Base-by-base conservation (phyloP, 140 eudicot species). In the Stevia rebaudiana region DNA sequence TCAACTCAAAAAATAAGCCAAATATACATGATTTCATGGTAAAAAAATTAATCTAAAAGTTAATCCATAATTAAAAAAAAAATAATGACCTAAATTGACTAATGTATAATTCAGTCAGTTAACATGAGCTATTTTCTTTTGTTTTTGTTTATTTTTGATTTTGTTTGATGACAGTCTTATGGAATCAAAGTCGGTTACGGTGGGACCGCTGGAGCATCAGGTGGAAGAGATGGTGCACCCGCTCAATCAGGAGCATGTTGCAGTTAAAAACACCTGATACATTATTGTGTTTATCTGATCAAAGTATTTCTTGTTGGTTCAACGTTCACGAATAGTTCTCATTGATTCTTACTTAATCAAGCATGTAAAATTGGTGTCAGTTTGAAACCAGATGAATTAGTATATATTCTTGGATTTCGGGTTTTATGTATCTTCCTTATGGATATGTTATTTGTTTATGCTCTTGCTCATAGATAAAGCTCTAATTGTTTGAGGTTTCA, bases 151-250 rank as follows among this genome's bases (percentile, higher is more conserved):
- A 33, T 18, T 35, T 36, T 39, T 68, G 40, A 17, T 61, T 52
- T 7, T n/a, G 61, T 28, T 54, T 54, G 11, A 7, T 72, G 79
- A 36, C 81, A 89, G 97, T 83, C 95, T 4, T 75, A 81, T 57
- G 95, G 97, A 40, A 89, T 89, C 35, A 86, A 83, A 78, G 97
- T 89, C 22, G 97, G 97, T 28, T 83, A 86, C 12, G 94, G 92
- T 35, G 87, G 87, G 6, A 35, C 71, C 4, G 71, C 82, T 0
- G 90, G 94, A 40, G 82, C 90, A 8, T 78, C 96, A 41, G 83
- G 82, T n/a, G 94, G 87, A 56, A 78, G 96, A 79, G 90, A 80
- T 61, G 89, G 84, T 12, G 39, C 85, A 23, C 52, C 74, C 28
- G 57, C 86, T 71, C 96, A 85, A 78, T 68, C 48, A 42, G 94